Percentiles rank a stretch among this genome's conserved stretches.
Evolutionary conservation across 345 rosid genomes (phyloP).

Genomic region (Ricinus communis): DNA sequence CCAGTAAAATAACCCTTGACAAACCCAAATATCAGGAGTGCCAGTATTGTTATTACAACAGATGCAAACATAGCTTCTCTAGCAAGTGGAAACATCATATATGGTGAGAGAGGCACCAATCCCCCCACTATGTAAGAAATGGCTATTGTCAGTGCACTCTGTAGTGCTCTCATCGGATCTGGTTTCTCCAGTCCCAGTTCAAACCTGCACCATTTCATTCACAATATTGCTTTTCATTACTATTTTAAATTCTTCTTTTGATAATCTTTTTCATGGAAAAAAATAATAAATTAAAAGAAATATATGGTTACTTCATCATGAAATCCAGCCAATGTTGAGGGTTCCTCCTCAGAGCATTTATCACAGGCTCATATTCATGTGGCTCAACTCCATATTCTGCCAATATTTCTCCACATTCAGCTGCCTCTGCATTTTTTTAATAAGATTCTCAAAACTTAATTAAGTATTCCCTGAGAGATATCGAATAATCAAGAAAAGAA

Average conservation of each 20-base stretch:
- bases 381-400: constrained; percentile 35
- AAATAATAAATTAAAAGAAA: neutral
- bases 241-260: no score
- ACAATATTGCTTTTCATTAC: no score
- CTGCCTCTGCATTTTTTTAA: constrained; percentile 33
- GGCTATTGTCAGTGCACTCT: constrained; percentile 41
- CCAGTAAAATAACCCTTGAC: constrained; percentile 38
- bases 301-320: constrained; percentile 33
- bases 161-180: constrained; percentile 39
- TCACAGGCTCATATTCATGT: constrained; percentile 31
- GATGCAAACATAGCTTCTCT: constrained; percentile 28
- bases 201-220: constrained; percentile 23
- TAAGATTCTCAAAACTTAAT: neutral
- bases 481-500: neutral
- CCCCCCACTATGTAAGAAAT: constrained; percentile 35
- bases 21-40: constrained; percentile 29
- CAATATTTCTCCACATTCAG: constrained; percentile 36
- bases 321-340: constrained; percentile 37
- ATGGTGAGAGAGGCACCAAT: constrained; percentile 36
- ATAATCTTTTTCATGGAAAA: no score
- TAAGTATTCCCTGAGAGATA: neutral
- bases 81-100: constrained; percentile 33
- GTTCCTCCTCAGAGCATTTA: constrained; percentile 31
- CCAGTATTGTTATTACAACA: constrained; percentile 25
- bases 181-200: constrained; percentile 44